Percentiles rank a stretch among this genome's conserved stretches.
Evolutionary conservation across 768 basidiomycete genomes (phyloP).

Genomic region (Suillus decipiens): DNA sequence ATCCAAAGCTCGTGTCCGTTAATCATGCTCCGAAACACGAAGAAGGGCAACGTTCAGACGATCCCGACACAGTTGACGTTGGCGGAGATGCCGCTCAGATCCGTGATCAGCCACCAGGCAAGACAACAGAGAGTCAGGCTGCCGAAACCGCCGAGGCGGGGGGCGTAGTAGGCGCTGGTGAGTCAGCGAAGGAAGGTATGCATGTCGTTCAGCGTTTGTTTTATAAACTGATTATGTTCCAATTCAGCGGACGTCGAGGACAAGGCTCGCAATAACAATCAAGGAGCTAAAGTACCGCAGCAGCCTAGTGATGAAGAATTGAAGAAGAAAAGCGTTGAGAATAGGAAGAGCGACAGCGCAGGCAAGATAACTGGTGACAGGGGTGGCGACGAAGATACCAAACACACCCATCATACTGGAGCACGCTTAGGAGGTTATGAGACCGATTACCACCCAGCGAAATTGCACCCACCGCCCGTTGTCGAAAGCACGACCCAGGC

Average conservation of each 20-base stretch:
- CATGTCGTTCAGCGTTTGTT: background rate
- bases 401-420: slow-evolving; percentile 1
- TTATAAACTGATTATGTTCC: background rate
- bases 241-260: background rate
- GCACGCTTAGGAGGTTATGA: slow-evolving; percentile 13
- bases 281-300: background rate
- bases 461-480: slow-evolving; percentile 28
- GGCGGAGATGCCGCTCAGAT: background rate
- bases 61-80: background rate
- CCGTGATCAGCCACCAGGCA: background rate
- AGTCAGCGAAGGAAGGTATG: slow-evolving; percentile 17
- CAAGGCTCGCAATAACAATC: slow-evolving; percentile 1
- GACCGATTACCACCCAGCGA: slow-evolving; percentile 30
- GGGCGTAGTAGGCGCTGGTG: background rate
- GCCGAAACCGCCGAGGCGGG: background rate
- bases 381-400: slow-evolving; percentile 1
- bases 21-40: background rate
- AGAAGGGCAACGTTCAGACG: background rate
- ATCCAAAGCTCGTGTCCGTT: background rate
- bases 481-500: slow-evolving; percentile 21
- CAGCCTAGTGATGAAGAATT: background rate
- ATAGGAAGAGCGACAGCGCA: background rate
- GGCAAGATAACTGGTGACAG: background rate
- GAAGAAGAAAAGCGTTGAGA: background rate
- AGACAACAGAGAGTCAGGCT: background rate